A percentile compares a stretch with the other conserved stretches of the same genome.
Evolutionary conservation across 768 basidiomycete species (phyloP).

Genomic region (Trametes elegans): DNA sequence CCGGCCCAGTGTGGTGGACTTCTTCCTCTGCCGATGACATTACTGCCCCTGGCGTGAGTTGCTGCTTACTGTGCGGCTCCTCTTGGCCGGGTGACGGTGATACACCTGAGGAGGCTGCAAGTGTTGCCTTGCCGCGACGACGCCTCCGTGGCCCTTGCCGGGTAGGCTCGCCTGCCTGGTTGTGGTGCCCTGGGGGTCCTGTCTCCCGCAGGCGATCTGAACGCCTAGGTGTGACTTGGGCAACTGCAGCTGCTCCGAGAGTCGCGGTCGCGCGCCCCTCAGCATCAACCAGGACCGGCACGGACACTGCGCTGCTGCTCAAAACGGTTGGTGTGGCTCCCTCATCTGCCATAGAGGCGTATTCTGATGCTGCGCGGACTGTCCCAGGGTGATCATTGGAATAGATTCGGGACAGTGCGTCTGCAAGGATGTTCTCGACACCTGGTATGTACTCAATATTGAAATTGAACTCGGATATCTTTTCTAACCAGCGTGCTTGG

Average conservation of each 20-base stretch:
- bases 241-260: neutral
- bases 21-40: no score
- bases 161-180: no score
- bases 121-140: no score
- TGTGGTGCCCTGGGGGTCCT: no score
- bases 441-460: slow-evolving; percentile 31
- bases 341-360: slow-evolving; percentile 13
- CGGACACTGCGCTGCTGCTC: slow-evolving; percentile 12
- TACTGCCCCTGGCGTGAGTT: no score
- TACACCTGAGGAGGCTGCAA: no score
- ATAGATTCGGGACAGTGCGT: slow-evolving; percentile 23
- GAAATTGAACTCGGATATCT: slow-evolving; percentile 31
- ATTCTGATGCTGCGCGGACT: slow-evolving; percentile 25
- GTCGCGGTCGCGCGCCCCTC: slow-evolving; percentile 8
- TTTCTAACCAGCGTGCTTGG: slow-evolving; percentile 31
- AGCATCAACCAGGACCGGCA: slow-evolving; percentile 13
- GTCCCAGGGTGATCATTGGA: slow-evolving; percentile 23
- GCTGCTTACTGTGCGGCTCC: no score
- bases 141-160: no score
- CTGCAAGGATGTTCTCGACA: slow-evolving; percentile 26
- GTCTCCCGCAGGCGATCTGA: no score
- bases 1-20: no score
- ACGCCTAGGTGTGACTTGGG: neutral
- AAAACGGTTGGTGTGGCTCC: slow-evolving; percentile 1
- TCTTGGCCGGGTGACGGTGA: no score